Base-by-base conservation (phyloP, 1,139 yeast species). In the Pichia sp. region DNA sequence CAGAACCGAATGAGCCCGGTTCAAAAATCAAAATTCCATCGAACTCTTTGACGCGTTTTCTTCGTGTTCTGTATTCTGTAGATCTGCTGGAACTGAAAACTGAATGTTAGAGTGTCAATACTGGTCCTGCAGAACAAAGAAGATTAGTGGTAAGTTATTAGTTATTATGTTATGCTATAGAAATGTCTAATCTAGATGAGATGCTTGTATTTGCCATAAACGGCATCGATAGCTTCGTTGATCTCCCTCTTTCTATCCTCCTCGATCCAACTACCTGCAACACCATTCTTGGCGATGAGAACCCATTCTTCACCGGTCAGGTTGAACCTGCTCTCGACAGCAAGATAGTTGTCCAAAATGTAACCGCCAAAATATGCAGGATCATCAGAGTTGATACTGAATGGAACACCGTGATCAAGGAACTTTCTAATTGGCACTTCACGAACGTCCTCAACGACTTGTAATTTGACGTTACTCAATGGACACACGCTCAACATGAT, bases 311-410 rank as follows among this genome's bases (percentile, higher is more conserved):
- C 59, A 34, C 67, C 48, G 29, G 67, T 62, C 57, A 82, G 77
- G 11, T 76, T 74, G 55, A 81, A 81, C 45, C 73, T 67, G 37
- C 72, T 64, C 46, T 81, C 83, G 20, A 82, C 83, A 27, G 69
- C 72, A 22, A 69, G 52, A 58, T 81, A 83, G 56, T 83, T 83
- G 50, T 83, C 91, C 46, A 83, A 61, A 42, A 82, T 76, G 58
- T 82, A 82, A 10, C 87, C 91, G 33, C 91, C 93, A 52, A 83
- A 83, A 57, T 83, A 83, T 3, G 93, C 91, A 23, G 94, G 94
- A 56, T 83, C 94, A 55, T 83, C 93, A 1, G 87, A 78, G 56
- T 83, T 83, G 52, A 83, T 66, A 29, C 86, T 77, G 55, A 83
- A 80, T 22, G 82, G 78, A n/a, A 82, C 79, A 41, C 71, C 67